Percentiles rank a stretch among this genome's conserved stretches.
These are phyloP conservation scores for Casuarina cunninghamiana DNA, from an alignment of 306 rosid species.

Conservation along the genomic window DNA sequence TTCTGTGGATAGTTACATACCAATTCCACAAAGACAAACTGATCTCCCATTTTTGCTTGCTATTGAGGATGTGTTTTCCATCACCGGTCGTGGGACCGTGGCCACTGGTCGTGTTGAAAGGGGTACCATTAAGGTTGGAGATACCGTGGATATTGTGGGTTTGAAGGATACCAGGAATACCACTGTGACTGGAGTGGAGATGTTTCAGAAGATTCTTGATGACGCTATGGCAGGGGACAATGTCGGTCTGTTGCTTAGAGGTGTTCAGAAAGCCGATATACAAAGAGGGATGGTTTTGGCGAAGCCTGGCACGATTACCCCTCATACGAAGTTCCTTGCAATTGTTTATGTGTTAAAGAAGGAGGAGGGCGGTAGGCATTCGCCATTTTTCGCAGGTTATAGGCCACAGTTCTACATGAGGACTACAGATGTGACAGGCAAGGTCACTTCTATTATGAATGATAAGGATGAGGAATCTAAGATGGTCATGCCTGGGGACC, in stretches of 20 bases:
- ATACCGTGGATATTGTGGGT: slow-evolving; percentile 69
- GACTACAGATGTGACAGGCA: slow-evolving; percentile 90
- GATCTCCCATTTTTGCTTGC: slow-evolving; percentile 80
- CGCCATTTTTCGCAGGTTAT: slow-evolving; percentile 72
- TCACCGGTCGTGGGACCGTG: slow-evolving; percentile 87
- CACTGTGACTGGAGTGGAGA: slow-evolving; percentile 83
- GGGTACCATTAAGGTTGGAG: slow-evolving; percentile 66
- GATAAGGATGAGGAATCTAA: slow-evolving; percentile 90
- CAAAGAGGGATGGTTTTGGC: slow-evolving; percentile 95
- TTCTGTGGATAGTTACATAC: slow-evolving; percentile 68
- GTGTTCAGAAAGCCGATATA: slow-evolving; percentile 75
- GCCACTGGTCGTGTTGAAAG: slow-evolving; percentile 89
- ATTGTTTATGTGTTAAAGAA: slow-evolving; percentile 90
- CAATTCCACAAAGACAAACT: slow-evolving; percentile 72
- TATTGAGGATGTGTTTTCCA: slow-evolving; percentile 76
- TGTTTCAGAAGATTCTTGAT: slow-evolving; percentile 87
- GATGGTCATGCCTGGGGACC: slow-evolving; percentile 95
- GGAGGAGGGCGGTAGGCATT: slow-evolving; percentile 91
- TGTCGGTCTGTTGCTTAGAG: slow-evolving; percentile 84
- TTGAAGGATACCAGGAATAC: slow-evolving; percentile 70
- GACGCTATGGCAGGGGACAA: slow-evolving; percentile 88
- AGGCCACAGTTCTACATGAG: slow-evolving; percentile 93
- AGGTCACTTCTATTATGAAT: slow-evolving; percentile 66
- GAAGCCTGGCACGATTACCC: slow-evolving; percentile 81
- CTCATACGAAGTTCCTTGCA: slow-evolving; percentile 78